phyloP scores from a whole-genome alignment of 805 yeast genomes.

The Yamadazyma scolyti region DNA sequence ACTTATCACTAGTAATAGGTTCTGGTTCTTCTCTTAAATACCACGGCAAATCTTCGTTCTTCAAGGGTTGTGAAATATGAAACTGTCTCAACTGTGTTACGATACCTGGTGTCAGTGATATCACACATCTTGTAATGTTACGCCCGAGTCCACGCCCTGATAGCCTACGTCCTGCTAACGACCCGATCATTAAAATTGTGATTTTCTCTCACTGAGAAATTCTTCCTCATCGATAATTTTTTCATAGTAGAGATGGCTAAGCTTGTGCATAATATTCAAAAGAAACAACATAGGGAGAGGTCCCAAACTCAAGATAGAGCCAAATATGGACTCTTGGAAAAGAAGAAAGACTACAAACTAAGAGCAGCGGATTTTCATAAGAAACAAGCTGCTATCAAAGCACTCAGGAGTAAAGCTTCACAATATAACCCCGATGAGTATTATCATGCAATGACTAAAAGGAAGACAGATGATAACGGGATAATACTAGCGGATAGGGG shows the following conservation, averaged over 20 bases:
- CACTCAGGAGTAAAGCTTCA: conserved; percentile 67
- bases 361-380: conserved; percentile 56
- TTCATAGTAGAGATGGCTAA: conserved; percentile 57
- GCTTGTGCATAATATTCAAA: conserved; percentile 85
- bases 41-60: conserved; percentile 62
- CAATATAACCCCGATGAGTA: conserved; percentile 91
- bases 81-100: too few relatives aligned
- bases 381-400: conserved; percentile 62
- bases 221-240: too few relatives aligned
- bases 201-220: too few relatives aligned
- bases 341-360: conserved; percentile 57
- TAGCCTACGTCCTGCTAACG: too few relatives aligned
- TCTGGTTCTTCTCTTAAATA: conserved; percentile 46
- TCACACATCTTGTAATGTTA: too few relatives aligned
- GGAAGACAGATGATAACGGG: conserved; percentile 68
- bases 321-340: conserved; percentile 82
- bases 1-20: conserved; percentile 1
- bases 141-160: too few relatives aligned
- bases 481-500: conserved; percentile 64
- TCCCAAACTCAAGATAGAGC: conserved; percentile 76
- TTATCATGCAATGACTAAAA: conserved; percentile 85
- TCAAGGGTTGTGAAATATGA: too few relatives aligned
- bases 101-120: too few relatives aligned
- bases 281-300: conserved; percentile 94
- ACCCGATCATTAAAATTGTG: too few relatives aligned